Percentiles rank a stretch among this genome's conserved stretches.
phyloP scores from a whole-genome alignment of 2,329 filamentous ascomycete species.

The Aspergillus phoenicis region DNA sequence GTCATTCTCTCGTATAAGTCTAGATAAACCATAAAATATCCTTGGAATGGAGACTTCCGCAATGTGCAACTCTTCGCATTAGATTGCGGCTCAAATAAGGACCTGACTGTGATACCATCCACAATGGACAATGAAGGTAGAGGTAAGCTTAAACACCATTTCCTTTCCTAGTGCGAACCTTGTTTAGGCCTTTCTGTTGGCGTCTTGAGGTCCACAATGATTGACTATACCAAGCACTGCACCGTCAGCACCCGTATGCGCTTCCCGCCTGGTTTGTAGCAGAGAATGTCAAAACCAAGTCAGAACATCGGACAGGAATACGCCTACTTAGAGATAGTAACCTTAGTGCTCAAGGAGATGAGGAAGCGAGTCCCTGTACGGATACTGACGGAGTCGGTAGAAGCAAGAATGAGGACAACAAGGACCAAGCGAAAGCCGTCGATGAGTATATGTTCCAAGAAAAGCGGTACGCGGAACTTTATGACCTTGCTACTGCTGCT shows the following conservation, averaged over 20 bases:
- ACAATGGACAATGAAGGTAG: background rate
- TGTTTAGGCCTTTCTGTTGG: background rate
- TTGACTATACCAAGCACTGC: background rate
- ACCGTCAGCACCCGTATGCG: background rate
- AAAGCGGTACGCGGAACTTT: background rate
- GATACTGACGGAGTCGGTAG: background rate
- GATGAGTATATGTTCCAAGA: background rate
- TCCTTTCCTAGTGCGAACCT: background rate
- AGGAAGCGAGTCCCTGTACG: background rate
- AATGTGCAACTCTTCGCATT: background rate
- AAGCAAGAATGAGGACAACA: background rate
- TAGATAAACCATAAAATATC: no score
- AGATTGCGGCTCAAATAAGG: background rate
- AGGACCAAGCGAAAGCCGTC: background rate
- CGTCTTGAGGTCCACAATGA: background rate
- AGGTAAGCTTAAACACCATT: background rate
- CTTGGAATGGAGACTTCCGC: no score
- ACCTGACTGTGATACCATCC: background rate
- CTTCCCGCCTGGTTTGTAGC: background rate
- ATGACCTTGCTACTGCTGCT: background rate
- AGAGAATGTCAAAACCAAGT: background rate
- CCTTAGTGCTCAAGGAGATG: background rate
- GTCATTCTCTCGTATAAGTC: no score
- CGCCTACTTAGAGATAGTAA: background rate
- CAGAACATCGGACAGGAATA: background rate